Base-by-base conservation (phyloP, 179 eudicot species). In the Carnegiea gigantea region DNA sequence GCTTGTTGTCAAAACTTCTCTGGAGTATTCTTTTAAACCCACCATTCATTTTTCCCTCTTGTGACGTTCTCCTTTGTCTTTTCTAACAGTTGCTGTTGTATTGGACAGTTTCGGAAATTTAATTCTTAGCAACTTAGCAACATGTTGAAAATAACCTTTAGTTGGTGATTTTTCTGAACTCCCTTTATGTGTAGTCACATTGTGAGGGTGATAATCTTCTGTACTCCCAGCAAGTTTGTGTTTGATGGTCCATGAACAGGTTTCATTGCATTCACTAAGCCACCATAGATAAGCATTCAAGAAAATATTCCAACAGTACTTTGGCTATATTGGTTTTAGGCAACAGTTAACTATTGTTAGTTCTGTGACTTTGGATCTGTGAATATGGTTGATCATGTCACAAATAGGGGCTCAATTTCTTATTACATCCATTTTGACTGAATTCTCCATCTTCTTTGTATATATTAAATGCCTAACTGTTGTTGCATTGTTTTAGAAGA, bases 401-500 rank as follows among this genome's bases (percentile, higher is more conserved):
- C 28, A 38, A 54, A 12, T 40, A 18, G 5, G 62, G 43, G 78
- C 24, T 1, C 1, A 59, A 14, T 49, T 33, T 9, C 72, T 76
- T 44, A 26, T 64, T 33, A 20, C 6, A 33, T 40, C 14, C 48
- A 70, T 51, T 70, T 53, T 38, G 26, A 74, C 70, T n/a, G 44
- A 14, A 75, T 70, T 75, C 49, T 57, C 12, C 79, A 33, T 33
- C 3, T 60, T 6, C 40, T 75, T 44, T 79, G 43, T 21, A 21
- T 70, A 9, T 23, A 12, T 60, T 67, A n/a, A 36, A 43, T 73
- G 36, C 17, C 49, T 60, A 43, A 53, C 68, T 46, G 38, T 73
- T 65, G 43, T 20, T 72, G 11, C 84, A 81, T 78, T 72, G 79
- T 78, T 38, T 44, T 93, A 97, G 99, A 95, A 90, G 89, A 92